These are phyloP conservation scores for Verticillium longisporum DNA, from an alignment of 2,329 filamentous ascomycete species.

Conservation along the genomic window DNA sequence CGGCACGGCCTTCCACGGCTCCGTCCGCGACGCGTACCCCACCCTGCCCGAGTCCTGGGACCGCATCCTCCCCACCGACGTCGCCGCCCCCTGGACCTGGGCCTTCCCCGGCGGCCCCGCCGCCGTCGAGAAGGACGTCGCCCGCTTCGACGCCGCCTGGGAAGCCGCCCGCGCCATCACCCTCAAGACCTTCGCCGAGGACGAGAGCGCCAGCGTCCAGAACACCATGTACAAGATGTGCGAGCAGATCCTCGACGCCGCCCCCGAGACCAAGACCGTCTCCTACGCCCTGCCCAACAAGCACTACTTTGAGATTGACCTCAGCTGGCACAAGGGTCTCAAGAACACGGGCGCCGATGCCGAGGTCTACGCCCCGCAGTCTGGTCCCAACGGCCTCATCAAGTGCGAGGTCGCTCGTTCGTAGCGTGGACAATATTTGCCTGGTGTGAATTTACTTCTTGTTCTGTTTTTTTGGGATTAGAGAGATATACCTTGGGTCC, in stretches of 20 bases:
- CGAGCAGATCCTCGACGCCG: slow-evolving; percentile 72
- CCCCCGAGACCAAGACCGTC: slow-evolving; percentile 64
- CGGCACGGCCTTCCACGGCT: slow-evolving; percentile 91
- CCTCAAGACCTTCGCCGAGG: slow-evolving; percentile 83
- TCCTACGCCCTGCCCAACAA: slow-evolving; percentile 91
- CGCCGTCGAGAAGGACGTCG: slow-evolving; percentile 57
- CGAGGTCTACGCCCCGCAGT: slow-evolving; percentile 91
- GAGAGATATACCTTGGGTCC: background rate
- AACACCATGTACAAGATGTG: slow-evolving; percentile 99
- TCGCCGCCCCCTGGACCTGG: slow-evolving; percentile 86
- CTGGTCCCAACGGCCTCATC: slow-evolving; percentile 90
- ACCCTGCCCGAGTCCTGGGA: slow-evolving; percentile 88
- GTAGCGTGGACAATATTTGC: slow-evolving; percentile 6
- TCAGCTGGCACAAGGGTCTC: slow-evolving; percentile 92
- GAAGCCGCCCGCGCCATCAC: slow-evolving; percentile 73
- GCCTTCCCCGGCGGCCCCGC: slow-evolving; percentile 58
- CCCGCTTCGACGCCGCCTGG: slow-evolving; percentile 75
- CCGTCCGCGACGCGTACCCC: slow-evolving; percentile 88
- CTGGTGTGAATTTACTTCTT: background rate
- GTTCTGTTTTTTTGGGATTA: background rate
- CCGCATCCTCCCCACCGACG: slow-evolving; percentile 88
- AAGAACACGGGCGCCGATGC: slow-evolving; percentile 96
- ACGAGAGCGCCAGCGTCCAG: slow-evolving; percentile 89
- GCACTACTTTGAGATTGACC: slow-evolving; percentile 96
- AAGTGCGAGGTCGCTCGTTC: slow-evolving; percentile 76